Evolutionary conservation across 2,329 filamentous ascomycete genomes (phyloP), one percentile per base, ranked within the genome.

Genomic region (Paraphoma sp.): DNA sequence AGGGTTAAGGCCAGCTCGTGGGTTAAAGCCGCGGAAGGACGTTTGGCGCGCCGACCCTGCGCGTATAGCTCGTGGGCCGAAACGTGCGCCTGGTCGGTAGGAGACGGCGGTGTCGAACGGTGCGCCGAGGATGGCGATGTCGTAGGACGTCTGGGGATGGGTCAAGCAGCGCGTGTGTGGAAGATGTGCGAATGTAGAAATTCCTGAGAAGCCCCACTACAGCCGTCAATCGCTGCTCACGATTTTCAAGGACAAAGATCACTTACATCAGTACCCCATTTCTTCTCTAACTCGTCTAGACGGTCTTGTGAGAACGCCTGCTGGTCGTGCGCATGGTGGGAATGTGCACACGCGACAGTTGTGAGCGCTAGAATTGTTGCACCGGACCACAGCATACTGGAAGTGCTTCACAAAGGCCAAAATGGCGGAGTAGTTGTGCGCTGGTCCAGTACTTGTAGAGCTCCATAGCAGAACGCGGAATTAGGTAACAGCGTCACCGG

Each of bases 11-110:
- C 84, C 84, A 1, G 92, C 92, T 18, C 92, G 87, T 2, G 90
- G 86, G 77, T 97, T 97, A 84, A 90, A 93, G 71, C 89, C 90
- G 42, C 92, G 86, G 75, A 90, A 91, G 2, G 87, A 84, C 12
- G 89, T 92, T 78, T 97, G 93, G 17, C 93, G 87, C 7, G 89
- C 84, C 31, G 91, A 94, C 41, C 92, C 93, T 40, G 91, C 88
- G 53, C 93, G 89, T 70, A 97, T 97, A 42, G 92, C 91, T 44
- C 92, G 87, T 33, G 93, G 93, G 0, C 93, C 93, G 72, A 97
- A 97, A 8, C 93, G 87, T 42, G 81, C 81, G 31, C 78, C 78
- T 67, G 67, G 65, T 12, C 65, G 56, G 48, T 83, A 83, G 49
- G 74, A 78, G 0, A 82, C 80, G 23, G 80, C 78, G 2, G 81